Evolutionary conservation across 108 stramenopile species (phyloP), one percentile per base, ranked within the genome.

Genomic region (Discostella stelligeroides): DNA sequence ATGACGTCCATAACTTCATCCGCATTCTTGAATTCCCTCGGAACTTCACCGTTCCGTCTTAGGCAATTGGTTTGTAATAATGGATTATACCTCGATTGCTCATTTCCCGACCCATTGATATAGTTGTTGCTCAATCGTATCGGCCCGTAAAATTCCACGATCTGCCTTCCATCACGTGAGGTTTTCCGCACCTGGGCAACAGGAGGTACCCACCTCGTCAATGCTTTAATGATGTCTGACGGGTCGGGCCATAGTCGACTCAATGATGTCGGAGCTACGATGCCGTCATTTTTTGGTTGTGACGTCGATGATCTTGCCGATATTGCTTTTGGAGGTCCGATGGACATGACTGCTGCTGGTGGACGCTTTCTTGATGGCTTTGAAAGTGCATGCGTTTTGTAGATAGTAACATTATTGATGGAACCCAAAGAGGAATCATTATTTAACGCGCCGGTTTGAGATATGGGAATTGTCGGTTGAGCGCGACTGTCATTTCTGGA

Each of bases 201-300:
- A 7, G 76, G 76, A 60, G 76, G 76, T 21, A 18, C 40, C 76
- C 76, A 78, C 34, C 47, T 41, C 14, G 76, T 78, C 64, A 78
- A 66, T 11, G 76, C 69, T 25, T 78, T 78, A 57, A 78, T 70
- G 17, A 45, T 40, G 60, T 78, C 76, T 0, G 76, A 78, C 29
- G 76, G 76, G 54, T 78, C 76, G 28, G 76, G 76, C 68, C 69
- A 78, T 12, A 78, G 59, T 47, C 76, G 76, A 25, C 49, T 38
- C 27, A 78, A 40, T 23, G 66, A 66, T 54, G 66, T 66, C 21
- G 66, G 62, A 25, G 62, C 68, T 25, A 60, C 47, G 24, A 20
- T 45, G 15, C 49, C 38, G 43, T 24, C 40, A 27, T 58, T 59
- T 4, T 47, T 15, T 60, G 64, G 58, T 62, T 55, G 66, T 58